Evolutionary conservation across 2,329 filamentous ascomycete species (phyloP).

Genomic region (Fragosphaeria purpurea): DNA sequence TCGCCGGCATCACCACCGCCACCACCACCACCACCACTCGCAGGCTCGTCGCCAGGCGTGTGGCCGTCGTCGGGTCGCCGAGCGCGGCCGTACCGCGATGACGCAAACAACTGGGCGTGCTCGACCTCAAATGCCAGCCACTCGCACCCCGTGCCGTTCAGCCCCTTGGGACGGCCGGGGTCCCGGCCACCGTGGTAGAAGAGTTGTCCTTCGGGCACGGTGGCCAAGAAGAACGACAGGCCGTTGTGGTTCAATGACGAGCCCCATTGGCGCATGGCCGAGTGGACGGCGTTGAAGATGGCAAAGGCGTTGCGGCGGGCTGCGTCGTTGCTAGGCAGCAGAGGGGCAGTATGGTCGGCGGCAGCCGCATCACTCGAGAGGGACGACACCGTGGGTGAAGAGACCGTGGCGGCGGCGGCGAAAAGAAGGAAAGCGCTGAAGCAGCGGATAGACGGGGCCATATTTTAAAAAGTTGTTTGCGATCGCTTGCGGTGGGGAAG

Average conservation of each 20-base stretch:
- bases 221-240: slow-evolving; percentile 59
- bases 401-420: no score
- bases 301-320: slow-evolving; percentile 45
- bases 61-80: no score
- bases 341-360: slow-evolving; percentile 8
- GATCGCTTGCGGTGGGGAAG: no score
- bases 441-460: no score
- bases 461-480: no score
- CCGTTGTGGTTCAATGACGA: slow-evolving; percentile 66
- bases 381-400: no score
- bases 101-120: slow-evolving; percentile 57
- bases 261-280: slow-evolving; percentile 65
- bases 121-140: slow-evolving; percentile 73
- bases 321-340: slow-evolving; percentile 26
- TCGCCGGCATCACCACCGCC: background rate
- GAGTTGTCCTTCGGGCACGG: slow-evolving; percentile 52
- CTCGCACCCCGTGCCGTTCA: slow-evolving; percentile 31
- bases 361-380: no score
- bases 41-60: no score
- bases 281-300: slow-evolving; percentile 65
- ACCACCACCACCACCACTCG: no score
- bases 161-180: slow-evolving; percentile 34
- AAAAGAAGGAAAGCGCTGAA: no score
- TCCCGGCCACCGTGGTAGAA: slow-evolving; percentile 55
- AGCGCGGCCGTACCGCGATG: slow-evolving; percentile 3